Conservation (phyloP, 352 stramenopile genomes). For the Phytophthora melonis region DNA sequence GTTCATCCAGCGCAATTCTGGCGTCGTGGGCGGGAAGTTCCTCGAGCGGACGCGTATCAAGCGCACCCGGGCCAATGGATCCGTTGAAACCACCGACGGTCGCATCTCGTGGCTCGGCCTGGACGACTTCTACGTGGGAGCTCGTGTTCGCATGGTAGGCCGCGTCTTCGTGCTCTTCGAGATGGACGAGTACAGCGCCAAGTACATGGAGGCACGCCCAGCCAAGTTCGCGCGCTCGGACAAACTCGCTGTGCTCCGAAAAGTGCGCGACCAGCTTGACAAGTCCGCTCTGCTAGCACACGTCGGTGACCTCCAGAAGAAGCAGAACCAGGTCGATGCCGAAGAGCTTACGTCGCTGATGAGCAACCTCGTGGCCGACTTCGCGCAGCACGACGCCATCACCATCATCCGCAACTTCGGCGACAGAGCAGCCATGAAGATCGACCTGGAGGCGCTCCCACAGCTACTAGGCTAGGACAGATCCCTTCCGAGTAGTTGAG, state of each 20-base stretch:
- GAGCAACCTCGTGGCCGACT: constrained; percentile 52
- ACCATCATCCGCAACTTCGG: constrained; percentile 76
- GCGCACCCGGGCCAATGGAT: constrained; percentile 41
- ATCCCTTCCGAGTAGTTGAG: not conserved
- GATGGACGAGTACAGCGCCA: constrained; percentile 88
- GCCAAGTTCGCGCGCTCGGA: constrained; percentile 72
- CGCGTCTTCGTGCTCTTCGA: constrained; percentile 79
- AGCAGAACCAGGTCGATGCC: constrained; percentile 45
- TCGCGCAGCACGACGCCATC: constrained; percentile 70
- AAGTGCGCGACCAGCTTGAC: constrained; percentile 59
- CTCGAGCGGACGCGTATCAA: constrained; percentile 80
- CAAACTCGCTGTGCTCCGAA: constrained; percentile 69
- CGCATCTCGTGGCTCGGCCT: constrained; percentile 53
- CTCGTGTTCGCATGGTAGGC: constrained; percentile 68
- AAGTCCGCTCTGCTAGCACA: constrained; percentile 32
- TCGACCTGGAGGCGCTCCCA: constrained; percentile 56
- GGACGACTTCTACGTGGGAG: constrained; percentile 83
- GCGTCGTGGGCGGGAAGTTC: constrained; percentile 80
- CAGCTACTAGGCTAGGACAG: constrained; percentile 49
- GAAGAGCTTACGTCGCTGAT: constrained; percentile 63
- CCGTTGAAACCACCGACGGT: constrained; percentile 41
- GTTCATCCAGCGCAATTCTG: constrained; percentile 78
- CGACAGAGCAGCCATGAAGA: constrained; percentile 68
- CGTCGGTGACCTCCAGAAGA: constrained; percentile 44
- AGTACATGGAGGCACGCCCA: constrained; percentile 81